phyloP scores from a whole-genome alignment of 2,329 filamentous ascomycete genomes.

The Penicillium brasilianum region DNA sequence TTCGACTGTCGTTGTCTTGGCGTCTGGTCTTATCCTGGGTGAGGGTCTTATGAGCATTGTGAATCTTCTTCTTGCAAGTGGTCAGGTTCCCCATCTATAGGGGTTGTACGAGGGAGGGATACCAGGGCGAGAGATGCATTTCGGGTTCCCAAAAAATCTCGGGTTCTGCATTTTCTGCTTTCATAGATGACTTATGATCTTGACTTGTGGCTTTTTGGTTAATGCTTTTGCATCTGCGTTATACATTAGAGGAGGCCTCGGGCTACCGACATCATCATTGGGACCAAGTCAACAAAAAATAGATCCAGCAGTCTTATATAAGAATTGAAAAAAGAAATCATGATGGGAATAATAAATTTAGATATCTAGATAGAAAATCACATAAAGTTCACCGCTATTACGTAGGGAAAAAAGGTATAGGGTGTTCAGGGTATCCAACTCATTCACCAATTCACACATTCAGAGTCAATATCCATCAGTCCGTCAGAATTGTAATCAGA shows the following conservation, averaged over 20 bases:
- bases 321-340: background rate
- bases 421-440: slow-evolving; percentile 19
- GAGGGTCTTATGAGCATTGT: slow-evolving; percentile 92
- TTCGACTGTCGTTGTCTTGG: slow-evolving; percentile 83
- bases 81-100: slow-evolving; percentile 73
- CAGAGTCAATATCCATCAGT: slow-evolving; percentile 14
- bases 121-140: background rate
- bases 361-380: slow-evolving; percentile 18
- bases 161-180: background rate
- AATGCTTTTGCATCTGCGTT: background rate
- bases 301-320: background rate
- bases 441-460: slow-evolving; percentile 18
- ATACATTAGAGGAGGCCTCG: background rate
- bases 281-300: too few relatives aligned
- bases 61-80: slow-evolving; percentile 81
- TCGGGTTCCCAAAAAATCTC: background rate
- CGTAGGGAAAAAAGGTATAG: slow-evolving; percentile 16
- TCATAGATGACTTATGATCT: background rate
- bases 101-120: background rate
- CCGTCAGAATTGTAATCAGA: background rate
- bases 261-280: background rate
- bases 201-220: background rate
- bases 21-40: slow-evolving; percentile 86
- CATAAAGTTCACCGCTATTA: slow-evolving; percentile 9
- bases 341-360: slow-evolving; percentile 1